Evolutionary conservation across 1,139 yeast genomes (phyloP), one percentile per base, ranked within the genome.

Genomic region (Yamadazyma jaroonii): DNA sequence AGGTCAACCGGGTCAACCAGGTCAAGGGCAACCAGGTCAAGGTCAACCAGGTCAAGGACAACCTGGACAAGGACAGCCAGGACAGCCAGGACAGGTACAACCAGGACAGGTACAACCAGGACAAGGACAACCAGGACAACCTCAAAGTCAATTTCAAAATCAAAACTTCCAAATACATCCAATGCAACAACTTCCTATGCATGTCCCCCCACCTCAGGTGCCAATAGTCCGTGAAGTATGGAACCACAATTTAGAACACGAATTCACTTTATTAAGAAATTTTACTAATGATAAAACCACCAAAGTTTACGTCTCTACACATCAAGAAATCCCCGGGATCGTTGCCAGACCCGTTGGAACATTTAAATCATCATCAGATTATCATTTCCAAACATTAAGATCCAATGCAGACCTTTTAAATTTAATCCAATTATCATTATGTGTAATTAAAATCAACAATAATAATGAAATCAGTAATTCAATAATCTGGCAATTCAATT

Each of bases 311-410:
- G 77, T 89, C 14, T 81, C 96, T 2, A 82, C 82, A 37, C 84
- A 90, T 52, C 90, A 95, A 42, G 97, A 92, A 59, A 89, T 92
- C 56, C 97, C 97, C 0, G 98, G 98, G 0, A 87, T 94, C 25
- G 86, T 92, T 20, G 96, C 96, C 1, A 77, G 98, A 49, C 98
- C 98, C 9, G 87, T 92, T 44, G 98, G 98, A n/a, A 80, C 89
- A 9, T 92, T 92, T 63, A 81, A 88, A 52, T 81, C 94, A 8
- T 85, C 94, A 10, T 77, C 87, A 22, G 98, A 92, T 59, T 92
- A 89, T 61, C 97, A 92, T 61, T 92, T 92, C 58, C 98, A 92
- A 61, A 92, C 97, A 0, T 75, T 92, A 62, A 76, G 98, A 53
- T 75, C 95, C 8, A 92, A 92, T 59, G 87, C 94, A 3, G 98